These are phyloP conservation scores for Nemania diffusa DNA, from an alignment of 2,329 filamentous ascomycete species.

Conservation along the genomic window DNA sequence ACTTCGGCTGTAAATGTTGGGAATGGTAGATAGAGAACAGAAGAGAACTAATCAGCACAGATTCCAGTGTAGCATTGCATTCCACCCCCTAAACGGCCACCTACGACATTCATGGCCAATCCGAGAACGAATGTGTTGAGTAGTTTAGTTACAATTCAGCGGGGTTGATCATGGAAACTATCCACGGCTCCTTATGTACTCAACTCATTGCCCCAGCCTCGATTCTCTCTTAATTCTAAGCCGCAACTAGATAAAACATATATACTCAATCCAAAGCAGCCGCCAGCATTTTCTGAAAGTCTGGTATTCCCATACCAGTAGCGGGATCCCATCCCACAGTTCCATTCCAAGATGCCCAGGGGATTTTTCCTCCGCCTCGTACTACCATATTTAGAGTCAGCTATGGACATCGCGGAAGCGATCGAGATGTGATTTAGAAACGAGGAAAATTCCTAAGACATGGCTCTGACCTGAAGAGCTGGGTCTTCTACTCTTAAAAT, in stretches of 20 bases:
- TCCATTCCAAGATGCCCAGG: conserved; percentile 49
- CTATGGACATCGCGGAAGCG: not conserved
- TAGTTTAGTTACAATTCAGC: not conserved
- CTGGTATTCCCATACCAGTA: conserved; percentile 28
- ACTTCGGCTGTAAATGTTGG: too few species aligned
- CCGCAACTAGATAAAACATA: not conserved
- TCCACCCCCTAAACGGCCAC: not conserved
- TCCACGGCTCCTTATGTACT: not conserved
- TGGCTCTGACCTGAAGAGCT: not conserved
- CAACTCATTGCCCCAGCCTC: not conserved
- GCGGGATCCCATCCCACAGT: conserved; percentile 40
- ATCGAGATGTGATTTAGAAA: not conserved
- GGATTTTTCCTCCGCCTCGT: conserved; percentile 44
- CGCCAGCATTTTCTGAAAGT: conserved; percentile 32
- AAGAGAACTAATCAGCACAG: too few species aligned
- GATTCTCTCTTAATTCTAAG: not conserved
- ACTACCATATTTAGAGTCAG: not conserved
- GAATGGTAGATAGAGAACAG: too few species aligned
- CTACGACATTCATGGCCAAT: not conserved
- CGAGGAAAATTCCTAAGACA: too few species aligned
- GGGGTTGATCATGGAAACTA: not conserved
- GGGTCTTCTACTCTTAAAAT: not conserved
- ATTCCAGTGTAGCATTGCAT: not conserved
- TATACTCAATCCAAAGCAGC: conserved; percentile 24
- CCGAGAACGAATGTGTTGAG: not conserved